phyloP scores from a whole-genome alignment of 1,139 yeast genomes.

The Hyphopichia buzzinii region DNA sequence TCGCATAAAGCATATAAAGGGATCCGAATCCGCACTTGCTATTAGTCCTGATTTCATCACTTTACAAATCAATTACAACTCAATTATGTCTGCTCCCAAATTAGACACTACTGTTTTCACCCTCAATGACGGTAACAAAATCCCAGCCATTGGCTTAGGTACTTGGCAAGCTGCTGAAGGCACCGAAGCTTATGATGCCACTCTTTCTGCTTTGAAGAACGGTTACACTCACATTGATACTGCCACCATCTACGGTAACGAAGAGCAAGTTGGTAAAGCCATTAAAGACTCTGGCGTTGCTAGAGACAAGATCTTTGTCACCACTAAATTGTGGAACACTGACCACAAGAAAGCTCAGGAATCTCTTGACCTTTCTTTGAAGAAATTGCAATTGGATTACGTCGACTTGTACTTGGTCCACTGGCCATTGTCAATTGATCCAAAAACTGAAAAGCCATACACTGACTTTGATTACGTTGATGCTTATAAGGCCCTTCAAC shows the following conservation, averaged over 20 bases:
- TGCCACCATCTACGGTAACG: constrained; percentile 65
- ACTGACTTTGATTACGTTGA: constrained; percentile 53
- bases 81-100: too few species aligned
- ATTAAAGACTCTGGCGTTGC: constrained; percentile 61
- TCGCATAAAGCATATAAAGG: too few species aligned
- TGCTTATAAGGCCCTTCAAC: constrained; percentile 67
- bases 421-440: constrained; percentile 68
- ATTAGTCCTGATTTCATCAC: too few species aligned
- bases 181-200: constrained; percentile 50
- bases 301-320: constrained; percentile 65
- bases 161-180: constrained; percentile 64
- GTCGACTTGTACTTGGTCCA: constrained; percentile 79
- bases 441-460: constrained; percentile 26
- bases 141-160: constrained; percentile 69
- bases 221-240: constrained; percentile 80
- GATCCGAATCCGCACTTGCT: too few species aligned
- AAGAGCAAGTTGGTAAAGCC: constrained; percentile 59
- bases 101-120: constrained; percentile 23
- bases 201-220: constrained; percentile 54
- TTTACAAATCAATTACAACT: too few species aligned
- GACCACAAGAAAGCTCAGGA: constrained; percentile 56
- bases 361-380: constrained; percentile 58
- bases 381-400: constrained; percentile 66
- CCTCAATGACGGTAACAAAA: constrained; percentile 56
- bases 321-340: constrained; percentile 73